Conservation (phyloP, 768 basidiomycete genomes). For the Gautieria morchelliformis region DNA sequence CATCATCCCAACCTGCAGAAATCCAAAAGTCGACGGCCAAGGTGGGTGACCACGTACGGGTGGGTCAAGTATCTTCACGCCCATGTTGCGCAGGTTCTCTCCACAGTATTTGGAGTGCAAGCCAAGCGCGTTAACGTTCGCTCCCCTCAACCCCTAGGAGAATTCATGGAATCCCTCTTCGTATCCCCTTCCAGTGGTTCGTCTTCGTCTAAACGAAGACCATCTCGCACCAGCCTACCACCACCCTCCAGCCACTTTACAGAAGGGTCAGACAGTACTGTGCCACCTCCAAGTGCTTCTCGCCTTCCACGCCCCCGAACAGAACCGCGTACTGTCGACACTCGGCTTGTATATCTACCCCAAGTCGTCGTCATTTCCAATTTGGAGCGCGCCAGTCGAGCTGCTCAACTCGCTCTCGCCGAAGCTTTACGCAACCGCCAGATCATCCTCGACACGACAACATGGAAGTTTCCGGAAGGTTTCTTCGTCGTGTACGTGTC, state of each 20-base stretch:
- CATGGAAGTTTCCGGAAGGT: slow-evolving; percentile 51
- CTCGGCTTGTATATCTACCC: background rate
- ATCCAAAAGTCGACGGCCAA: slow-evolving; percentile 4
- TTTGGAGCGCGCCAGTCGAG: slow-evolving; percentile 3
- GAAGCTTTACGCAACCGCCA: background rate
- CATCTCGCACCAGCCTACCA: background rate
- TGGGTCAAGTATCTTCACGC: background rate
- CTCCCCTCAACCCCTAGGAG: background rate
- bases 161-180: slow-evolving; percentile 4
- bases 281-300: background rate
- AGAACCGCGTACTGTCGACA: background rate
- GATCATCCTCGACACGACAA: slow-evolving; percentile 12
- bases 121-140: slow-evolving; percentile 3
- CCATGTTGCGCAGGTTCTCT: background rate
- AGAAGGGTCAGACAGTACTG: slow-evolving; percentile 6
- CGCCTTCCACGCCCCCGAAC: slow-evolving; percentile 1
- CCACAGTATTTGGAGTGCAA: slow-evolving; percentile 1
- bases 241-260: slow-evolving; percentile 7
- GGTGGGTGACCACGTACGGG: background rate
- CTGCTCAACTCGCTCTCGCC: slow-evolving; percentile 6
- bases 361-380: slow-evolving; percentile 1
- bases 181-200: background rate
- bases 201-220: background rate
- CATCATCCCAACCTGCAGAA: background rate
- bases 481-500: slow-evolving; percentile 73